Evolutionary conservation across 2,329 filamentous ascomycete species (phyloP).

Genomic region (Paradendryphiella salina): DNA sequence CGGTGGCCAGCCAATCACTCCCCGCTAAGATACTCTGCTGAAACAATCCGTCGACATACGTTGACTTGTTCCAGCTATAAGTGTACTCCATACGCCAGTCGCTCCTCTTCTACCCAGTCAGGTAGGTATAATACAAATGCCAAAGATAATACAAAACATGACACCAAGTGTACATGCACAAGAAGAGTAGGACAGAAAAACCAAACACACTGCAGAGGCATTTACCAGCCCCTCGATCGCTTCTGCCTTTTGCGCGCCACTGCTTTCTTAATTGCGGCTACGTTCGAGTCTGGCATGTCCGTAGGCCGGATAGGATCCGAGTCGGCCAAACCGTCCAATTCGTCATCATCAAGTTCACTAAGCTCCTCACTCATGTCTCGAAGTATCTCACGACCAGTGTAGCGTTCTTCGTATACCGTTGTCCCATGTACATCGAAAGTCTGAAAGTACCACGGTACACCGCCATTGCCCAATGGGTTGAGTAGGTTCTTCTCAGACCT

Average conservation of each 20-base stretch:
- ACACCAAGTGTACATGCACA: slow-evolving; percentile 9
- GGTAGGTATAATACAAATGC: slow-evolving; percentile 26
- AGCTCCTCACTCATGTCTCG: slow-evolving; percentile 80
- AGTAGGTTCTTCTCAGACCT: slow-evolving; percentile 57
- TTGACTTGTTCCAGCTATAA: slow-evolving; percentile 1
- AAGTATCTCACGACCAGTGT: slow-evolving; percentile 71
- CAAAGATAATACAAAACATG: slow-evolving; percentile 25
- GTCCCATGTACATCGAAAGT: slow-evolving; percentile 79
- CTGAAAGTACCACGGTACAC: slow-evolving; percentile 85
- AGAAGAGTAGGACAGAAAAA: slow-evolving; percentile 11
- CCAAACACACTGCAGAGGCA: background rate
- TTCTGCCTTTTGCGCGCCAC: slow-evolving; percentile 39
- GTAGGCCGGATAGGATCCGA: slow-evolving; percentile 36
- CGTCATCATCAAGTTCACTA: slow-evolving; percentile 89
- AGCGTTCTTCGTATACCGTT: slow-evolving; percentile 72
- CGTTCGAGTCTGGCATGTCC: slow-evolving; percentile 32
- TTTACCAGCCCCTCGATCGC: slow-evolving; percentile 32
- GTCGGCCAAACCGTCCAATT: slow-evolving; percentile 65
- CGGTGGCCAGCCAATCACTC: slow-evolving; percentile 18
- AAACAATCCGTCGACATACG: slow-evolving; percentile 11
- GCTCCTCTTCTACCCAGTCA: slow-evolving; percentile 13
- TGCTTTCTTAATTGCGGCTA: slow-evolving; percentile 34
- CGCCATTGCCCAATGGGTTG: slow-evolving; percentile 61
- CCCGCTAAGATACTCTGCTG: slow-evolving; percentile 24
- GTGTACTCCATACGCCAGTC: slow-evolving; percentile 21